Conservation (phyloP, 176 grass and related monocot species). For the Carex littledalei region DNA sequence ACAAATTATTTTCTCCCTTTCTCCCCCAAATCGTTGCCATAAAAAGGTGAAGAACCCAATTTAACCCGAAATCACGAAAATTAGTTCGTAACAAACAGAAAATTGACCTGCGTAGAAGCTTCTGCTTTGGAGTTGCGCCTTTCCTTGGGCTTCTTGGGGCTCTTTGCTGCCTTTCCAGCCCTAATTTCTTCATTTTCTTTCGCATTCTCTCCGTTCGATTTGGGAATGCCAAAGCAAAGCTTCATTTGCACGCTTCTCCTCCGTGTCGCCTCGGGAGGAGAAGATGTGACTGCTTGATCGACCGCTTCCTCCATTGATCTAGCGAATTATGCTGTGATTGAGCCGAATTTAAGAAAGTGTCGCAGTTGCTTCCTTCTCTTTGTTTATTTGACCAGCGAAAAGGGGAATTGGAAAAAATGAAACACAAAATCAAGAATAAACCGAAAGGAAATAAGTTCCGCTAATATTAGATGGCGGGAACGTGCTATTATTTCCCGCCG, state of each 20-base stretch:
- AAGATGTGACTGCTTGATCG: neutral
- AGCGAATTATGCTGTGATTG: neutral
- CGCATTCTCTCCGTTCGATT: neutral
- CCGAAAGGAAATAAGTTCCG: neutral
- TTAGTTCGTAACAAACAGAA: neutral
- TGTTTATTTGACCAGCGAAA: constrained; percentile 1
- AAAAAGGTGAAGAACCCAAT: neutral
- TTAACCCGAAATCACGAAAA: neutral
- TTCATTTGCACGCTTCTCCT: constrained; percentile 12
- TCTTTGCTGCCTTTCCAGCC: neutral
- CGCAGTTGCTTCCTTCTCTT: neutral
- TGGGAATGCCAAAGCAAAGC: constrained; percentile 6
- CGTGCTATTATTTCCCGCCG: neutral
- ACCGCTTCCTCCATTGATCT: neutral
- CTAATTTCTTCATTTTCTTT: neutral
- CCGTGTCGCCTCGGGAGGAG: neutral
- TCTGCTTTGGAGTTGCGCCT: neutral
- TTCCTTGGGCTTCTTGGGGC: neutral
- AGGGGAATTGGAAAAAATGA: neutral
- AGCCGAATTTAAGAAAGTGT: neutral
- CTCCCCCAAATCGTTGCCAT: neutral
- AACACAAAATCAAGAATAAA: neutral
- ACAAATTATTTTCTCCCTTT: neutral
- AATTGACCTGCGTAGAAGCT: neutral
- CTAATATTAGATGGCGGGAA: constrained; percentile 13